phyloP scores from a whole-genome alignment of 257 asterid genomes.

The Solanum ossicruentum region DNA sequence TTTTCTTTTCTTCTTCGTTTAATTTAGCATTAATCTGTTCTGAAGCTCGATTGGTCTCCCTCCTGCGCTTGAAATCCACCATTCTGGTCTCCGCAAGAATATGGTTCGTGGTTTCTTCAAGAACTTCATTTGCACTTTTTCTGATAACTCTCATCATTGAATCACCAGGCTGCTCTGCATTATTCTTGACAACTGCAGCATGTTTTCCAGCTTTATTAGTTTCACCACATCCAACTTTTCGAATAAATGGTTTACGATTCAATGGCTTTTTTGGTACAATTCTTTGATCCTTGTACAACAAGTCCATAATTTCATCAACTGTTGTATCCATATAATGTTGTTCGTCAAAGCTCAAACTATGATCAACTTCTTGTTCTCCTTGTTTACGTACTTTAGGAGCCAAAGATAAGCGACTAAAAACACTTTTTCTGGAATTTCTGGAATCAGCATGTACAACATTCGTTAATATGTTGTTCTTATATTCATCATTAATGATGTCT shows the following conservation, averaged over 20 bases:
- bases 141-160: not conserved
- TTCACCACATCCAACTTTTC: conserved; percentile 8
- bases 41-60: conserved; percentile 25
- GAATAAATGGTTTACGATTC: conserved; percentile 10
- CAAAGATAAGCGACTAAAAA: conserved; percentile 46
- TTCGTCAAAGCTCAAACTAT: conserved; percentile 4
- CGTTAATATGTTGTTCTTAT: conserved; percentile 5
- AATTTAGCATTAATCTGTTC: conserved; percentile 2
- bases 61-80: conserved; percentile 58
- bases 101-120: conserved; percentile 15
- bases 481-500: conserved; percentile 2
- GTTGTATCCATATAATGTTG: conserved; percentile 26
- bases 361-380: conserved; percentile 9
- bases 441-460: conserved; percentile 18
- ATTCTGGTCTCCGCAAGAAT: conserved; percentile 38
- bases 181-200: not conserved
- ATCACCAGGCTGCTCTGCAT: not conserved
- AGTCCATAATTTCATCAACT: conserved; percentile 57
- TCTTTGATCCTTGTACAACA: conserved; percentile 23
- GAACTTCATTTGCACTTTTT: conserved; percentile 1
- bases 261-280: conserved; percentile 9
- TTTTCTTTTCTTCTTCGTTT: not conserved
- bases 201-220: conserved; percentile 8
- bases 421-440: conserved; percentile 34
- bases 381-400: not conserved